These are phyloP conservation scores for Entophlyctis luteolus DNA, from an alignment of 192 early-diverging fungal genomes.

Conservation along the genomic window DNA sequence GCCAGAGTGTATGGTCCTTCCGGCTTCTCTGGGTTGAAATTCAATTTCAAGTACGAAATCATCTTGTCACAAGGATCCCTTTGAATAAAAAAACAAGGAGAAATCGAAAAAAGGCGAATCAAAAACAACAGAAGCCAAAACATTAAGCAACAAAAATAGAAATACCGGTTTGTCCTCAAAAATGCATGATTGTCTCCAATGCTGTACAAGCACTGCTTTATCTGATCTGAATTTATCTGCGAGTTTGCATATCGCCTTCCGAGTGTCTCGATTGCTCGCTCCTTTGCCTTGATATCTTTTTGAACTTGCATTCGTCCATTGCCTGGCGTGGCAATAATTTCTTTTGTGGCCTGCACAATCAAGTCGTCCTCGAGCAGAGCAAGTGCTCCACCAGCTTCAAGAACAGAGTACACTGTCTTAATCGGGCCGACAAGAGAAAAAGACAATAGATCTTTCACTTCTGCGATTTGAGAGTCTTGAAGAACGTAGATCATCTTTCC, in stretches of 20 bases:
- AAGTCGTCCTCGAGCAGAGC: slow-evolving; percentile 76
- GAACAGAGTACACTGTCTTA: slow-evolving; percentile 80
- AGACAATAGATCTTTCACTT: slow-evolving; percentile 65
- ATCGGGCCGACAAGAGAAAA: slow-evolving; percentile 81
- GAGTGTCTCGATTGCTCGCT: slow-evolving; percentile 83
- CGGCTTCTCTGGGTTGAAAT: slow-evolving; percentile 62
- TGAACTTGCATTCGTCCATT: slow-evolving; percentile 48
- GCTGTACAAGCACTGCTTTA: slow-evolving; percentile 85
- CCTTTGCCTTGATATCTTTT: slow-evolving; percentile 83
- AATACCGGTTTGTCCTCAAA: slow-evolving; percentile 55
- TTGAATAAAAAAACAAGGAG: not conserved
- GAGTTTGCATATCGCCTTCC: slow-evolving; percentile 72
- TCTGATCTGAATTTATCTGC: slow-evolving; percentile 32
- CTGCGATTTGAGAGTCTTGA: slow-evolving; percentile 51
- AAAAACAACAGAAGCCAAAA: too few relatives aligned
- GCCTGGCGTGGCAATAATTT: slow-evolving; percentile 45
- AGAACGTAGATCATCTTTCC: slow-evolving; percentile 95
- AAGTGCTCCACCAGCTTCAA: slow-evolving; percentile 63
- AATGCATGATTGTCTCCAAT: slow-evolving; percentile 98
- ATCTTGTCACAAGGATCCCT: slow-evolving; percentile 95
- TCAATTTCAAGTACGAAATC: slow-evolving; percentile 65
- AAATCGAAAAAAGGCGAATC: slow-evolving; percentile 29
- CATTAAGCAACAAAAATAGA: too few relatives aligned
- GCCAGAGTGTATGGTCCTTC: slow-evolving; percentile 73
- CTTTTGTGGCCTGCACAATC: slow-evolving; percentile 64